Evolutionary conservation across 83 land plant genomes (phyloP).

Genomic region (Picea mariana): DNA sequence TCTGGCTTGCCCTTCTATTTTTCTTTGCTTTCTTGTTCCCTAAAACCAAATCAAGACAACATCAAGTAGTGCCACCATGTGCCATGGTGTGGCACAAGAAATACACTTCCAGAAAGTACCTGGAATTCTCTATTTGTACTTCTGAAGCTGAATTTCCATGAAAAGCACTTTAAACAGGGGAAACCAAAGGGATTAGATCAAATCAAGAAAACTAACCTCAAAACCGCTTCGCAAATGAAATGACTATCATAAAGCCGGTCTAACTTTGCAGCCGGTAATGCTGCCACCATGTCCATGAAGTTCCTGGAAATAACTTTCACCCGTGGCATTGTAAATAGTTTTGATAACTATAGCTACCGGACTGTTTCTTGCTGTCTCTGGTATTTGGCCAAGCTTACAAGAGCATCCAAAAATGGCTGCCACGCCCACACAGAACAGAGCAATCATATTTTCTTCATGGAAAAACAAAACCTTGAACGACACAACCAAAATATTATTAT

Average conservation of each 20-base stretch:
- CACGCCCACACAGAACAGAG: no score
- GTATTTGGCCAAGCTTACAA: no score
- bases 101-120: background rate
- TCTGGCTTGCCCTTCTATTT: background rate
- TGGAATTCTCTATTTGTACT: background rate
- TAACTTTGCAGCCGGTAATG: constrained; percentile 76
- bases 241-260: constrained; percentile 74
- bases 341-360: no score
- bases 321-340: constrained; percentile 59
- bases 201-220: constrained; percentile 43
- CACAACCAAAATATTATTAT: no score
- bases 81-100: background rate
- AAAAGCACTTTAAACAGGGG: background rate
- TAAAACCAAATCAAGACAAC: background rate
- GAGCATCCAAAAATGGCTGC: no score
- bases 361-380: no score
- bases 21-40: background rate
- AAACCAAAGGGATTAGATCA: background rate
- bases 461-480: no score
- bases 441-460: no score
- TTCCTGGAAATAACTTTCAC: constrained; percentile 73
- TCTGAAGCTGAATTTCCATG: background rate
- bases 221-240: constrained; percentile 92
- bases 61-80: background rate
- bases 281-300: constrained; percentile 98